A percentile compares a stretch with the other conserved stretches of the same genome.
Evolutionary conservation across 1,139 yeast genomes (phyloP).

Genomic region (Yamadazyma atmosphaerica): DNA sequence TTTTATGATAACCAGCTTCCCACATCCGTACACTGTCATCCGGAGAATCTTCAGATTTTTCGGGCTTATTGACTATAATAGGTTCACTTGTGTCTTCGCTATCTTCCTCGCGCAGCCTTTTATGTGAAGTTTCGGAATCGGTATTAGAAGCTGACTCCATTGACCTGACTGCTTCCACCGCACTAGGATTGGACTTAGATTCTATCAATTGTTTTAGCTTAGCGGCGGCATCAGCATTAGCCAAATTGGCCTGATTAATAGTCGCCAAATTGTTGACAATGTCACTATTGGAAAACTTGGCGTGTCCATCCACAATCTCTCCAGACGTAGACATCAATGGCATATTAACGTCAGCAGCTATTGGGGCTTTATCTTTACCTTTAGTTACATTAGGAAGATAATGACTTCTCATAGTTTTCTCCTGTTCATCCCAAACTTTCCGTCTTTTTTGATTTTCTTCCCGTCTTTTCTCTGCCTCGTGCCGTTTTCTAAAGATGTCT

Average conservation of each 20-base stretch:
- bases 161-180: conserved; percentile 30
- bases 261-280: conserved; percentile 66
- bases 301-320: conserved; percentile 60
- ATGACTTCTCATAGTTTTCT: conserved; percentile 32
- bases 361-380: conserved; percentile 77
- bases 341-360: conserved; percentile 68
- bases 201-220: conserved; percentile 52
- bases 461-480: conserved; percentile 65
- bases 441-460: conserved; percentile 66
- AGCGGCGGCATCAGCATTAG: conserved; percentile 71
- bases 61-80: conserved; percentile 20
- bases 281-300: conserved; percentile 69
- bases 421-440: conserved; percentile 45
- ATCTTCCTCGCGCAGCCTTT: conserved; percentile 18
- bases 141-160: conserved; percentile 5
- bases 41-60: conserved; percentile 18
- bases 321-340: conserved; percentile 76
- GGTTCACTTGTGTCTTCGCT: conserved; percentile 22
- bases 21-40: conserved; percentile 69
- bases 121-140: conserved; percentile 9
- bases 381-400: conserved; percentile 46
- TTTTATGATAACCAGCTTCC: conserved; percentile 83
- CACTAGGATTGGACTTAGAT: conserved; percentile 29
- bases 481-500: conserved; percentile 70
- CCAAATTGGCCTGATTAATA: conserved; percentile 74